These are phyloP conservation scores for Torulaspora gathmanii DNA, from an alignment of 805 yeast species.

Conservation along the genomic window DNA sequence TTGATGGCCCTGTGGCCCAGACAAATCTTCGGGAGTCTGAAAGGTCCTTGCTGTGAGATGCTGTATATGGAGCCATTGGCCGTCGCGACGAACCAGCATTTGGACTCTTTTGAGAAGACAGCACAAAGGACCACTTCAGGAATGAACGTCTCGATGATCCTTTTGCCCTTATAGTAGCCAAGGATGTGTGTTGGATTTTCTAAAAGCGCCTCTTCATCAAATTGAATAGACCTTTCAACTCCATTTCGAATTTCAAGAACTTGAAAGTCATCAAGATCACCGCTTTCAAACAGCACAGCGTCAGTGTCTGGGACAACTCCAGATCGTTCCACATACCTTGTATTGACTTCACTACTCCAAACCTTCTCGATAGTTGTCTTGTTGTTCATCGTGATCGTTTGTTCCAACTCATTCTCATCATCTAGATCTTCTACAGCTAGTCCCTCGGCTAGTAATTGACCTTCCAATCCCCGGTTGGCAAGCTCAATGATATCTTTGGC, in stretches of 20 bases:
- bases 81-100: constrained; percentile 44
- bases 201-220: constrained; percentile 32
- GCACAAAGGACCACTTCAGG: constrained; percentile 38
- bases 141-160: constrained; percentile 41
- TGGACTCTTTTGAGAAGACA: constrained; percentile 45
- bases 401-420: constrained; percentile 37
- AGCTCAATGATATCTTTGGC: constrained; percentile 14
- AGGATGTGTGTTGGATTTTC: constrained; percentile 39
- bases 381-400: constrained; percentile 33
- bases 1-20: constrained; percentile 48
- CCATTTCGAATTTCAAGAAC: constrained; percentile 35
- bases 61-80: constrained; percentile 38
- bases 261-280: constrained; percentile 30
- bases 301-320: constrained; percentile 30
- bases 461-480: constrained; percentile 8
- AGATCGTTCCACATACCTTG: constrained; percentile 29
- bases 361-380: constrained; percentile 26
- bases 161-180: constrained; percentile 36
- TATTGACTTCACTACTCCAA: constrained; percentile 31
- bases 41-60: constrained; percentile 33
- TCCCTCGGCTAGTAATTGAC: constrained; percentile 10
- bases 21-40: constrained; percentile 39
- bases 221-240: constrained; percentile 36
- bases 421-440: constrained; percentile 34
- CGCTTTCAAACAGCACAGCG: constrained; percentile 31